Base-by-base conservation (phyloP, 176 grass and related monocot species). In the Oryza officinalis region DNA sequence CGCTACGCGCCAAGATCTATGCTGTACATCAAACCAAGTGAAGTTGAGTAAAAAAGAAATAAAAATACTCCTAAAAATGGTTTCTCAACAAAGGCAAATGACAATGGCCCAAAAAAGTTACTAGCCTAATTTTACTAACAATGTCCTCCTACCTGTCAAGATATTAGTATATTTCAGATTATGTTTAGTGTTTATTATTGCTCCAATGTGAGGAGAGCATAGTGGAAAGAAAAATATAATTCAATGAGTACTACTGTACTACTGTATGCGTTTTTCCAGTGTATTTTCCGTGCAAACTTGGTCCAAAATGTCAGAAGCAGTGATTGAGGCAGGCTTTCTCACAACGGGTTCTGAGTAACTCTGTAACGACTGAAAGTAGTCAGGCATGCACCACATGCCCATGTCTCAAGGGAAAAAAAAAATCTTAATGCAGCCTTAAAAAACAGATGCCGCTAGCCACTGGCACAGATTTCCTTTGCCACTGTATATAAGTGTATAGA, bases 1-100 rank as follows among this genome's bases (percentile, higher is more conserved):
- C 44, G 8, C 74, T 52, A 70, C 65, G 71, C 70, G 81, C 72
- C 82, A 85, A 89, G 77, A 89, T 81, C 82, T 30, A 60, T n/a
- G 54, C 20, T 60, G 22, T 27, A n/a, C 15, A 17, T 66, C 38
- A 71, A 83, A 25, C 33, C 14, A 75, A 65, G 71, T 50, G 60
- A 20, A 43, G 20, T 35, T 25, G 3, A 69, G 35, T 69, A 74
- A 31, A 74, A 74, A 74, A 10, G 5, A 8, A 38, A 8, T 5
- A 7, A 37, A 37, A 37, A 37, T 37, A 37, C 35, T 37, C 35
- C 35, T 38, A 38, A 1, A 38, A 38, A 38, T 38, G 37, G 37
- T 38, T 38, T 38, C 13, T 47, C 43, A 18, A 17, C 0, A 45
- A 71, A 72, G n/a, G 13, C 13, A 10, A 28, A 10, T 47, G 23